Conservation (phyloP, 164 flowering plant species). For the Umbellularia californica region DNA sequence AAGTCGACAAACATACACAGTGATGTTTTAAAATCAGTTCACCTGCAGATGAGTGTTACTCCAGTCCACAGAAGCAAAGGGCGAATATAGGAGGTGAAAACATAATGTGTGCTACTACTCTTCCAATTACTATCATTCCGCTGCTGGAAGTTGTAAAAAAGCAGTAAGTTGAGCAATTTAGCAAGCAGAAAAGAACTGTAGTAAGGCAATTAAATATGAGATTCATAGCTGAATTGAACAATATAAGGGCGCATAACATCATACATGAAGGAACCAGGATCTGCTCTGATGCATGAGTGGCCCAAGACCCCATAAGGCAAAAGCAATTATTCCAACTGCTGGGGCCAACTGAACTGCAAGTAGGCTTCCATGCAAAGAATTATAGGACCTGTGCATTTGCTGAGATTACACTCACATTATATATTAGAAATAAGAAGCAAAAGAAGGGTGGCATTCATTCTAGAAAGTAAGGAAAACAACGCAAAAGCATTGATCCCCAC, state of each 20-base stretch:
- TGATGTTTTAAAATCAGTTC: neutral
- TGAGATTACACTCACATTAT: neutral
- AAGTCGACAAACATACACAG: neutral
- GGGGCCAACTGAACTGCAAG: constrained; percentile 51
- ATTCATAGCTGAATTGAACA: neutral
- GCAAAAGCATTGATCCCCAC: neutral
- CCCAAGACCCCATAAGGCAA: constrained; percentile 77
- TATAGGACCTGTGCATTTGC: constrained; percentile 48
- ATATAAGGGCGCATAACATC: constrained; percentile 2
- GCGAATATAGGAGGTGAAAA: constrained; percentile 67
- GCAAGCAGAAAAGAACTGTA: neutral
- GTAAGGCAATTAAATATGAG: neutral
- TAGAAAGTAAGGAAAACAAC: neutral
- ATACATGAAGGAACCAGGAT: constrained; percentile 53
- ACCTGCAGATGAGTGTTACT: constrained; percentile 87
- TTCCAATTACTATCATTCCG: constrained; percentile 67
- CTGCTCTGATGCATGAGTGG: constrained; percentile 66
- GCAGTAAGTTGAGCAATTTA: neutral
- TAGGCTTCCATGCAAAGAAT: constrained; percentile 43
- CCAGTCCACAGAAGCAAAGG: constrained; percentile 88
- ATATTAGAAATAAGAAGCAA: neutral
- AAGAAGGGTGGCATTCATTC: neutral
- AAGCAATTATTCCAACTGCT: constrained; percentile 57
- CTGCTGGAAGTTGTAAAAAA: constrained; percentile 31
- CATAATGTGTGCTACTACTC: constrained; percentile 62